Evolutionary conservation across 306 rosid species (phyloP).

Genomic region (Cicer judaicum): DNA sequence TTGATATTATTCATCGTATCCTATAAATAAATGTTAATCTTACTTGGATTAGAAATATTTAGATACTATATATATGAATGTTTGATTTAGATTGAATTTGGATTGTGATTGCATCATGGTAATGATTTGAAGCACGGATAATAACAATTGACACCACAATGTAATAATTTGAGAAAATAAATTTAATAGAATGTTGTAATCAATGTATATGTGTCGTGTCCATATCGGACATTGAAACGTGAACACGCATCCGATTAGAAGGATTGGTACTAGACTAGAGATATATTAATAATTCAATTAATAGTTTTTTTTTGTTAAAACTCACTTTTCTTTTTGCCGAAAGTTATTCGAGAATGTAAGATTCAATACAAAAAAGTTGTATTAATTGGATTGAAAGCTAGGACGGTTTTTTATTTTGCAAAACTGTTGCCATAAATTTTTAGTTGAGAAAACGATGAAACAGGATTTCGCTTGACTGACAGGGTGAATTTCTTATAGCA

Average conservation of each 20-base stretch:
- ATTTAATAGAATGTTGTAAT: too few relatives aligned
- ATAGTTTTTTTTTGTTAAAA: neutral
- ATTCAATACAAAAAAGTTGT: neutral
- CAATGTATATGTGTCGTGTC: too few relatives aligned
- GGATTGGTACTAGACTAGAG: too few relatives aligned
- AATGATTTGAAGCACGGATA: too few relatives aligned
- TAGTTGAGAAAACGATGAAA: neutral
- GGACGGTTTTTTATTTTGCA: neutral
- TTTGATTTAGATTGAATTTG: slow-evolving; percentile 21
- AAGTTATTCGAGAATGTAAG: slow-evolving; percentile 7
- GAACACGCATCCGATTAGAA: too few relatives aligned
- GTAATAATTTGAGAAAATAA: too few relatives aligned
- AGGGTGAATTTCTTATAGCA: neutral
- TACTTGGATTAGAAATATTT: neutral
- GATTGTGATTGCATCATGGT: neutral
- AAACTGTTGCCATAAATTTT: neutral
- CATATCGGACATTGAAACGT: too few relatives aligned
- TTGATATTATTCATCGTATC: neutral
- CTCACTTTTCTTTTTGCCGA: neutral
- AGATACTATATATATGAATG: neutral
- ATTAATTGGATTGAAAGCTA: slow-evolving; percentile 8
- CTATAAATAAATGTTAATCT: neutral
- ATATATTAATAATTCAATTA: neutral
- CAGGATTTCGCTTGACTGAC: neutral
- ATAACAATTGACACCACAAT: too few relatives aligned